Base-by-base conservation (phyloP, 169 alveolate genomes). In the Plasmodium relictum region DNA sequence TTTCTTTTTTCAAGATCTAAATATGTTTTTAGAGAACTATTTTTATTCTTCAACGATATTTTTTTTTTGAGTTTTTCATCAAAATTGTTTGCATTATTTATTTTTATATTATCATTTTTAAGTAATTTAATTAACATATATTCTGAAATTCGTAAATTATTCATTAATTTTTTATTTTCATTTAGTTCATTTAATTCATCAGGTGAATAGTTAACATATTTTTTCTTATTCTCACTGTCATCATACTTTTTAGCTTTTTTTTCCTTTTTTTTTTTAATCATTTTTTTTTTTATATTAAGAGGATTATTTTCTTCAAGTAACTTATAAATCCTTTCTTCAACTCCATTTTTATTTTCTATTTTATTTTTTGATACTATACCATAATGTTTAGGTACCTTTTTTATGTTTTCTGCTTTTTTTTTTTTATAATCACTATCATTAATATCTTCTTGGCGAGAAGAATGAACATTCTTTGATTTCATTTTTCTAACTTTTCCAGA, bases 261-360 rank as follows among this genome's bases (percentile, higher is more conserved):
- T 37, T n/a, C 44, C 20, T 24, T 58, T 24, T 73, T 58, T 58
- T 73, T 73, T 58, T 73, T 48, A 73, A 73, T 73, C 20, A 9
- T 42, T 45, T 16, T 73, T 12, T 73, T 73, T 58, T 58, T 73
- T 41, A 73, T 48, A 1, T 61, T 6, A 45, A 12, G 39, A 31
- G 39, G 39, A 3, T 31, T 2, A 3, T 31, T 31, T 1, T 31
- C 39, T 31, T 31, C 39, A 31, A 2, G 3, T 31, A 31, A 3
- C 3, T 31, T 31, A 31, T 31, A 31, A 31, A 2, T 31, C 39
- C 3, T 31, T 31, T 31, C 39, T 3, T 31, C 39, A 31, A 31
- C 3, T 3, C 1, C 3, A 31, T 31, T 31, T 3, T 31, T 31
- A 31, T 31, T 31, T 31, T 3, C 39, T 31, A 31, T 31, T 31